Evolutionary conservation across 768 basidiomycete species (phyloP), one percentile per base, ranked within the genome.

Genomic region (Termitomyces bulborhizus): DNA sequence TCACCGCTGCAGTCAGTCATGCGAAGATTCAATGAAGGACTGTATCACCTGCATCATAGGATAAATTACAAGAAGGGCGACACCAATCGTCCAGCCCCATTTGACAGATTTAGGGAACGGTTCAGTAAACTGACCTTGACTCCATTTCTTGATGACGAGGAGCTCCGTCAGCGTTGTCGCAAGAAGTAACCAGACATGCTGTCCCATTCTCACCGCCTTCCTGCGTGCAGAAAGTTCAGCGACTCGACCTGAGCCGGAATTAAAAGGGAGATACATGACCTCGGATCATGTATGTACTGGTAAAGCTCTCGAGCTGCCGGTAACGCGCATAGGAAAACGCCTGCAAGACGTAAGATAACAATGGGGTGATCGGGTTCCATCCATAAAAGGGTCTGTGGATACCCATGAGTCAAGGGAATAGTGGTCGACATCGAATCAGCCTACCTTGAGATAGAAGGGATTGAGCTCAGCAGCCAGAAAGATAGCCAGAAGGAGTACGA

Each of bases 341-440:
- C 82, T 15, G 82, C 84, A 9, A 93, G 78, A 31, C 83, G 74
- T 58, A 82, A 72, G 56, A 92, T 88, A 48, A 93, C 77, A 59
- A 93, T 83, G 11, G 90, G 91, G 67, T 93, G 91, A 68, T 90
- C 86, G 36, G 91, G 92, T 65, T 93, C 90, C 85, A 93, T 87
- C 90, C 91, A 93, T 37, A 93, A 75, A 62, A 71, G 71, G 69
- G 78, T 83, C 76, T 75, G 63, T 54, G 51, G n/a, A 29, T 45
- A 18, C 16, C 47, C 39, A 24, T 31, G 27, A 29, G 29, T 55
- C 41, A 46, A 21, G 39, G 45, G 53, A 55, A 51, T 55, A 45
- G 15, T 21, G 46, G 41, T 39, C 42, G 43, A 29, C 31, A 55
- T 54, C 18, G 37, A 51, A 26, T 24, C 24, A 53, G 16, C 70